Conservation (phyloP, 2,329 filamentous ascomycete species). For the Pseudogymnoascus sp. region DNA sequence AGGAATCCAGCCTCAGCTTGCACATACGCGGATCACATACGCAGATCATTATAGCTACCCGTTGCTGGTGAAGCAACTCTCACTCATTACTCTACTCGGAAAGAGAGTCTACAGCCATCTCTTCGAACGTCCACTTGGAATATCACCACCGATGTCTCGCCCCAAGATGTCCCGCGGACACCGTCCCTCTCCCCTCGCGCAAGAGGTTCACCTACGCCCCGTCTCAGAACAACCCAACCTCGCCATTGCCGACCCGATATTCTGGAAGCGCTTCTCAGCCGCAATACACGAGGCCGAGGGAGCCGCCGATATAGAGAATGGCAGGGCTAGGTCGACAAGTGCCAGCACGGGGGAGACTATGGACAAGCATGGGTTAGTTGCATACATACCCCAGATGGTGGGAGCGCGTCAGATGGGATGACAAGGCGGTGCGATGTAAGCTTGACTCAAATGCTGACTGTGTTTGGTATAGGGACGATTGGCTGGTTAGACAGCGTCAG, state of each 20-base stretch:
- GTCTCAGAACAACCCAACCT: slow-evolving; percentile 14
- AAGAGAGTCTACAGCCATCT: not conserved
- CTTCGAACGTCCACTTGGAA: not conserved
- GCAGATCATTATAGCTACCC: not conserved
- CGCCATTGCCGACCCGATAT: slow-evolving; percentile 21
- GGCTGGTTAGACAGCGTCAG: slow-evolving; percentile 27
- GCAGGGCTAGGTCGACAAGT: slow-evolving; percentile 15
- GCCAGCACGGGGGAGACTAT: slow-evolving; percentile 16
- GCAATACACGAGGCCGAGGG: slow-evolving; percentile 26
- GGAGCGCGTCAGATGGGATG: not conserved
- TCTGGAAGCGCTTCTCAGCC: slow-evolving; percentile 29
- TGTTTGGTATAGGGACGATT: slow-evolving; percentile 22
- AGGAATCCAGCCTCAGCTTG: not conserved
- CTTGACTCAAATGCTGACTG: slow-evolving; percentile 8
- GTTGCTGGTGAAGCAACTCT: not conserved
- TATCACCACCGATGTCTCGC: not conserved
- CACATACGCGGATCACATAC: not conserved
- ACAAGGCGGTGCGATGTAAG: not conserved
- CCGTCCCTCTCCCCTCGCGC: slow-evolving; percentile 26
- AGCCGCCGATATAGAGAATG: slow-evolving; percentile 19
- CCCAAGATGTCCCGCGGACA: not conserved
- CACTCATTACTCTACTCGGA: not conserved
- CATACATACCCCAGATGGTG: not conserved
- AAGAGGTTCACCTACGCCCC: slow-evolving; percentile 24
- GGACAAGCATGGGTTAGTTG: slow-evolving; percentile 12